Conservation (phyloP, 257 asterid species). For the Capsicum rhomboideum region DNA sequence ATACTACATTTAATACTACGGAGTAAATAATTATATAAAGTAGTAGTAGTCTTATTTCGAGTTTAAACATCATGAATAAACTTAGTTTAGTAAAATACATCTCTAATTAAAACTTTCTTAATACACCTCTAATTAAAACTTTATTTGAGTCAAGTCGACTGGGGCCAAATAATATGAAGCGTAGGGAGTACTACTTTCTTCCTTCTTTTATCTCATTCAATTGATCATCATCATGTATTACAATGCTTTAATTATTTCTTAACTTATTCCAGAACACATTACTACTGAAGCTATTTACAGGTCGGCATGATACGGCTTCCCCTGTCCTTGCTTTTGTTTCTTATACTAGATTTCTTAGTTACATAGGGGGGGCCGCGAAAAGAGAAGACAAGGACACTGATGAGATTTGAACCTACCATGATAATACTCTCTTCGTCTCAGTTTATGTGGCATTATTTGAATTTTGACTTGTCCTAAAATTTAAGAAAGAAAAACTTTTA, state of each 20-base stretch:
- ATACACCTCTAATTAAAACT: too few species aligned
- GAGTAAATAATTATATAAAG: too few species aligned
- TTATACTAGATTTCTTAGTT: background rate
- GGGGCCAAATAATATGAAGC: too few species aligned
- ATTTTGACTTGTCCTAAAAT: background rate
- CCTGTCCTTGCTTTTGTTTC: background rate
- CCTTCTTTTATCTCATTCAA: background rate
- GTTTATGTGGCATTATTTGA: background rate
- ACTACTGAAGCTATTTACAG: background rate
- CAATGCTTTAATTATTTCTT: background rate
- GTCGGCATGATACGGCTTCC: background rate
- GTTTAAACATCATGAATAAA: too few species aligned
- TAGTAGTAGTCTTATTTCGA: too few species aligned
- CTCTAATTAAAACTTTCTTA: too few species aligned
- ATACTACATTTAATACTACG: too few species aligned
- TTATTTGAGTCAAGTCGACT: too few species aligned
- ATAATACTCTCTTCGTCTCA: background rate
- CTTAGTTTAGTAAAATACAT: too few species aligned
- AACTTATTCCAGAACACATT: background rate
- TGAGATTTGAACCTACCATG: background rate
- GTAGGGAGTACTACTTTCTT: too few species aligned
- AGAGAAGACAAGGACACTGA: background rate
- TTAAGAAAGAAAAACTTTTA: background rate
- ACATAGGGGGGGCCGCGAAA: background rate
- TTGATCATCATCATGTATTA: background rate